Evolutionary conservation across 1,284 basidiomycete species (phyloP), one percentile per base, ranked within the genome.

Genomic region (Pyrrhoderma lamaoense): DNA sequence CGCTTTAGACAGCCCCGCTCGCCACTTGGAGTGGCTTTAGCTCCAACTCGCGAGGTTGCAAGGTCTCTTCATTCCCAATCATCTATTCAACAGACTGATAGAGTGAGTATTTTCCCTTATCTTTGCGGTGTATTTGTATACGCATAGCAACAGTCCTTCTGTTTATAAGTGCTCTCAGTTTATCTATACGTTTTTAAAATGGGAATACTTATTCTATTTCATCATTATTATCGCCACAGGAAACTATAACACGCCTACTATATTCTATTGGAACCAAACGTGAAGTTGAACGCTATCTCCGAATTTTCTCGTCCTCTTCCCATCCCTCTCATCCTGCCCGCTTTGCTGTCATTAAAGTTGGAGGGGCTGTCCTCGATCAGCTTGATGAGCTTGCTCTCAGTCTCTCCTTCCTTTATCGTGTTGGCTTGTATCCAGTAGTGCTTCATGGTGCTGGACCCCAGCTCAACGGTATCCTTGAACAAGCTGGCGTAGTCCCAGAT

Each of bases 381-480:
- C 70, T 96, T 49, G 88, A 95, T 57, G 93, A 95, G 62, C 81
- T 97, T 46, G 91, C 93, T 2, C 80, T 93, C 51, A 93, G 88
- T 59, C 76, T 97, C 59, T 93, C 89, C 67, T 96, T 96, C 74
- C 75, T 97, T 53, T 94, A 93, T 70, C 82, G 90, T 45, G 86
- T 96, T 47, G 94, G 93, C 3, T 78, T 97, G 23, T 96, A 94
- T 70, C 94, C 93, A 0, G 88, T 97, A 57, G 84, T 97, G 43
- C 78, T 96, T 5, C 93, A 97, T 70, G 93, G 93, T 47, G 93
- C 86, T 56, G 93, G 93, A n/a, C 93, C 93, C 37, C 92, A 94
- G 66, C 71, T 94, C 65, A 97, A 97, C 71, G 82, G 85, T 58
- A 89, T 94, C 58, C 84, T 97, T 58, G 92, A 96, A 64, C 70